A percentile compares a stretch with the other conserved stretches of the same genome.
These are phyloP conservation scores for Parachaetomium inaequale DNA, from an alignment of 495 filamentous ascomycete genomes.

Conservation along the genomic window DNA sequence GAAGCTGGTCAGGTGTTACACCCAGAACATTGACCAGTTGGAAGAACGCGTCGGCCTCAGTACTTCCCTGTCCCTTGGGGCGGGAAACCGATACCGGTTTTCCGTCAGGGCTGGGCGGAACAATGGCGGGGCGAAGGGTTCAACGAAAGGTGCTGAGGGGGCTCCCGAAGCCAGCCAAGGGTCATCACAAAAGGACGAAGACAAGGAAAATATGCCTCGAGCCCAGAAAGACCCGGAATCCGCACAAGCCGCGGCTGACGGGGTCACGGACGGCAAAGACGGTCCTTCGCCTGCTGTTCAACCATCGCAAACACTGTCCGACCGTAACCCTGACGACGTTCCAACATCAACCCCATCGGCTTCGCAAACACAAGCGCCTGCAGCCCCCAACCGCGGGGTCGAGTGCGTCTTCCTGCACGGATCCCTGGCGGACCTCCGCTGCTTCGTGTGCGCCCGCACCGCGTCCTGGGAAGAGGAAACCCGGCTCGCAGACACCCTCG, in stretches of 20 bases:
- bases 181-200: constrained; percentile 6
- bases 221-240: not conserved
- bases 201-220: not conserved
- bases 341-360: constrained; percentile 3
- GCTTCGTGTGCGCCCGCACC: constrained; percentile 57
- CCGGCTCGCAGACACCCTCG: constrained; percentile 46
- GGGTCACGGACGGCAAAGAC: not conserved
- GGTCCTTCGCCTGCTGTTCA: not conserved
- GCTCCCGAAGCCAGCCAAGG: constrained; percentile 35
- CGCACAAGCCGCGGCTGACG: not conserved
- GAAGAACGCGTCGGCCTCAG: constrained; percentile 61
- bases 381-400: constrained; percentile 42
- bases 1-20: constrained; percentile 63
- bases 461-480: constrained; percentile 57
- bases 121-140: constrained; percentile 6
- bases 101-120: constrained; percentile 26
- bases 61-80: constrained; percentile 50
- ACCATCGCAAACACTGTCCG: not conserved
- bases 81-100: constrained; percentile 53
- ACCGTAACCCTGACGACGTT: not conserved
- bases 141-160: constrained; percentile 17
- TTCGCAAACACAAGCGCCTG: constrained; percentile 7
- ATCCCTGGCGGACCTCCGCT: constrained; percentile 56
- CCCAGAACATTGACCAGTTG: constrained; percentile 68
- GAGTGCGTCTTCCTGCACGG: constrained; percentile 68